These are phyloP conservation scores for Gelatoporia subvermispora DNA, from an alignment of 768 basidiomycete species.

Conservation along the genomic window DNA sequence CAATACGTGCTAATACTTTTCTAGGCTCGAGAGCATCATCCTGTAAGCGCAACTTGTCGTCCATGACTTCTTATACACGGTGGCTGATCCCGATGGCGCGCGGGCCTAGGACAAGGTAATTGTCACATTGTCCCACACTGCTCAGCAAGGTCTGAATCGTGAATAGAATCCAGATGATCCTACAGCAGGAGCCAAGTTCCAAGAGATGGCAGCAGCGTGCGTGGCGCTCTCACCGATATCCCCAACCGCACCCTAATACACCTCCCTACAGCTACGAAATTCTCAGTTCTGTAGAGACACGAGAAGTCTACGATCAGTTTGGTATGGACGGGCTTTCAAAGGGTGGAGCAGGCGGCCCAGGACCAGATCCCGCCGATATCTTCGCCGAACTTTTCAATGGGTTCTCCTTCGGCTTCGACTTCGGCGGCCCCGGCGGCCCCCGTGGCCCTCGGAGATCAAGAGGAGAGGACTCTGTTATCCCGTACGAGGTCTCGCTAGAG, in stretches of 20 bases:
- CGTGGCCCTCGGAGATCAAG: slow-evolving; percentile 43
- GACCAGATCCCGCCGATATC: slow-evolving; percentile 58
- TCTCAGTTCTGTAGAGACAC: slow-evolving; percentile 61
- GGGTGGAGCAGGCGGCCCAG: slow-evolving; percentile 34
- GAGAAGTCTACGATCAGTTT: slow-evolving; percentile 66
- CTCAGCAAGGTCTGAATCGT: neutral
- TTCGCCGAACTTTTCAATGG: slow-evolving; percentile 72
- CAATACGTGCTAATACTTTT: slow-evolving; percentile 15
- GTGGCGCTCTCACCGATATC: slow-evolving; percentile 23
- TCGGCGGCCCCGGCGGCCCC: slow-evolving; percentile 36
- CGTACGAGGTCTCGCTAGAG: slow-evolving; percentile 84
- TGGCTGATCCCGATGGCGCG: slow-evolving; percentile 13
- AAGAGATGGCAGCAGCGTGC: slow-evolving; percentile 85
- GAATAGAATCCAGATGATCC: slow-evolving; percentile 85
- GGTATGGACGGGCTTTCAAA: slow-evolving; percentile 68
- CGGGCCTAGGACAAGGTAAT: slow-evolving; percentile 70
- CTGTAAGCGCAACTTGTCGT: slow-evolving; percentile 44
- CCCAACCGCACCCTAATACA: neutral
- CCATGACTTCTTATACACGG: neutral
- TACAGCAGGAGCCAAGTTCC: slow-evolving; percentile 75
- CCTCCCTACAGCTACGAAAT: slow-evolving; percentile 70
- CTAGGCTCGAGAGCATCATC: slow-evolving; percentile 85
- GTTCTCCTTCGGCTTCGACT: slow-evolving; percentile 66
- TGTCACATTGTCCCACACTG: slow-evolving; percentile 2
- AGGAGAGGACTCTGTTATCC: slow-evolving; percentile 70